phyloP scores from a whole-genome alignment of 306 rosid genomes.

The cucumber (Cucumis sativus) region Cucumber_9930_V3 NC_026660.2:28059501-28060000 shows the following conservation, averaged over 20 bases:
- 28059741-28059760: too few relatives aligned
- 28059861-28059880: background rate
- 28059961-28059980: too few relatives aligned
- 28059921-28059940: too few relatives aligned
- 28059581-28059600: slow-evolving; percentile 73
- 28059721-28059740: too few relatives aligned
- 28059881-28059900: too few relatives aligned
- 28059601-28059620: slow-evolving; percentile 79
- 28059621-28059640: slow-evolving; percentile 37
- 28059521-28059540: slow-evolving; percentile 58
- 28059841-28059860: background rate
- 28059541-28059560: slow-evolving; percentile 86
- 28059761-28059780: slow-evolving; percentile 8
- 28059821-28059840: background rate
- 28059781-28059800: background rate
- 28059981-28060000: too few relatives aligned
- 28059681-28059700: too few relatives aligned
- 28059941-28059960: too few relatives aligned
- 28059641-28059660: slow-evolving; percentile 31
- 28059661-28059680: slow-evolving; percentile 12
- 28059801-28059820: background rate
- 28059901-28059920: too few relatives aligned
- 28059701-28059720: too few relatives aligned
- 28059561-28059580: slow-evolving; percentile 87
- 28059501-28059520: slow-evolving; percentile 68